These are phyloP conservation scores for Ilex asprella DNA, from an alignment of 257 asterid genomes.

Conservation along the genomic window DNA sequence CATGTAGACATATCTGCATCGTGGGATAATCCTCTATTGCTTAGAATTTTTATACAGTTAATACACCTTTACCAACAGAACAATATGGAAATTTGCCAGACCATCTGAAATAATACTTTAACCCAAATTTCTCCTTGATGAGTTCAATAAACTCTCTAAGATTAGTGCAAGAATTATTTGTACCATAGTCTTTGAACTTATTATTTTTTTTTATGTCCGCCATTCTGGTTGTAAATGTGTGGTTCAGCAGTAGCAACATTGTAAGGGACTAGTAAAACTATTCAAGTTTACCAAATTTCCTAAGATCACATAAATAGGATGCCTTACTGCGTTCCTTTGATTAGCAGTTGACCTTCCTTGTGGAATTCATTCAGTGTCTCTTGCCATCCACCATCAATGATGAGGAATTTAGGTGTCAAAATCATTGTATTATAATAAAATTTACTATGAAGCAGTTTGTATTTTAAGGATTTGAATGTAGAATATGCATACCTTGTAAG, in stretches of 20 bases:
- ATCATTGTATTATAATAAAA: too few species aligned
- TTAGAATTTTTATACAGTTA: neutral
- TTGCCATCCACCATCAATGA: slow-evolving; percentile 91
- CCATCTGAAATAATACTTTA: slow-evolving; percentile 27
- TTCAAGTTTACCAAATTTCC: neutral
- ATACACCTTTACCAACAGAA: neutral
- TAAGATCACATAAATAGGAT: neutral
- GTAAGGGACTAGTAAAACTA: neutral
- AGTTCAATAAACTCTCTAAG: slow-evolving; percentile 36
- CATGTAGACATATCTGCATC: slow-evolving; percentile 52
- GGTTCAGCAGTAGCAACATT: neutral
- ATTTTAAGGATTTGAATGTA: too few species aligned
- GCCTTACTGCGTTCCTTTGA: slow-evolving; percentile 54
- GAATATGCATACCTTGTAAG: too few species aligned
- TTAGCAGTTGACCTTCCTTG: slow-evolving; percentile 40
- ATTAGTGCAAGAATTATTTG: slow-evolving; percentile 18
- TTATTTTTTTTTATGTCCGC: slow-evolving; percentile 43
- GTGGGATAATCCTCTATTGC: neutral
- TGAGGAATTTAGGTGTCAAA: slow-evolving; percentile 42
- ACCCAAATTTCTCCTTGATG: slow-evolving; percentile 43
- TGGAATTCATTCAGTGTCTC: slow-evolving; percentile 42
- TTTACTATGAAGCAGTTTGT: too few species aligned
- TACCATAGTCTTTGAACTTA: slow-evolving; percentile 36
- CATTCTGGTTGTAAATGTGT: slow-evolving; percentile 48
- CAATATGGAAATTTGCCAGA: neutral